Percentiles rank a stretch among this genome's conserved stretches.
Conservation (phyloP, 1,139 yeast species). For the Suhomyces kunorum region DNA sequence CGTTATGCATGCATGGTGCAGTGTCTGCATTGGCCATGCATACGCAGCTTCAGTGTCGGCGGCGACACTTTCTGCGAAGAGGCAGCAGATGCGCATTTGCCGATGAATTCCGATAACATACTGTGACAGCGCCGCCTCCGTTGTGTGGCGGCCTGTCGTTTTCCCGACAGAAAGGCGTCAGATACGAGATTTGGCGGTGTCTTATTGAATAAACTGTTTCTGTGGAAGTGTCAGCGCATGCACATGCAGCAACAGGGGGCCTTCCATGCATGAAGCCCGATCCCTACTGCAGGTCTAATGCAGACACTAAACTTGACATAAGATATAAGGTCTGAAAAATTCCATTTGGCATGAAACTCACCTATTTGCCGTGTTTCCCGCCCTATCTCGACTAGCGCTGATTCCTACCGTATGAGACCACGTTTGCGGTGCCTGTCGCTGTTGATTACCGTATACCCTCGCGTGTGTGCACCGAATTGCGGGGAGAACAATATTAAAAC, state of each 20-base stretch:
- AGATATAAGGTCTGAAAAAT: background rate
- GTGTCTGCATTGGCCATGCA: no score
- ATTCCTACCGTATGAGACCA: background rate
- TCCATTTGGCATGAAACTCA: background rate
- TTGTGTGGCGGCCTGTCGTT: no score
- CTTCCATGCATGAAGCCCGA: background rate
- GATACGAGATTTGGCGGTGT: no score
- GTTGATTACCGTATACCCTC: background rate
- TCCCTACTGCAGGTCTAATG: background rate
- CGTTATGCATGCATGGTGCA: no score
- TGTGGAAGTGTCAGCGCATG: no score
- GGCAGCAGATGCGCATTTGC: background rate
- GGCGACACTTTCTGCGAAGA: no score
- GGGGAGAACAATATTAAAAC: slow-evolving; percentile 1
- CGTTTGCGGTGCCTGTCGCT: no score
- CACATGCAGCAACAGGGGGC: no score
- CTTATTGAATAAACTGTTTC: no score
- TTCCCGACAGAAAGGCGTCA: no score
- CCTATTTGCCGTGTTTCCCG: background rate
- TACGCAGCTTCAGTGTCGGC: no score
- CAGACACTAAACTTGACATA: background rate
- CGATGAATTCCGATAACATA: background rate
- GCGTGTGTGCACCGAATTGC: background rate
- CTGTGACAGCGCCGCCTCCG: background rate
- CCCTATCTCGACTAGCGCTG: background rate